phyloP scores from a whole-genome alignment of 306 rosid genomes.

The Hippophae gyantsensis region DNA sequence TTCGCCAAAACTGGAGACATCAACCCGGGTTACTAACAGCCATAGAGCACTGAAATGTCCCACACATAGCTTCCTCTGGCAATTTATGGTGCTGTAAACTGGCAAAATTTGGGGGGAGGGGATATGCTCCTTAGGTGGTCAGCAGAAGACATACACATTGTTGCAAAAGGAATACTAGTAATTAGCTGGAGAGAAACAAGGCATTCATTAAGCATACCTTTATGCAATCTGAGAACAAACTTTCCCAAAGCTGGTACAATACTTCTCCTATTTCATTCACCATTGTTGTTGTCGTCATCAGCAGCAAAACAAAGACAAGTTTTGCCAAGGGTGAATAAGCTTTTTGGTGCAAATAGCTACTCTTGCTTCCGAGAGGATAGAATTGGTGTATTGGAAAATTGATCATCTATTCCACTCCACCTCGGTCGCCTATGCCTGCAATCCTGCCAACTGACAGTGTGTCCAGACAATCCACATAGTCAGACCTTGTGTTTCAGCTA shows the following conservation, averaged over 20 bases:
- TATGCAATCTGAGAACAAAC: slow-evolving; percentile 38
- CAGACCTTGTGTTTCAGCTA: slow-evolving; percentile 35
- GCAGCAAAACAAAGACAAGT: slow-evolving; percentile 9
- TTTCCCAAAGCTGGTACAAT: slow-evolving; percentile 24
- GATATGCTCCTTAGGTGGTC: background rate
- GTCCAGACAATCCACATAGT: slow-evolving; percentile 25
- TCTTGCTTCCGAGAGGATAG: slow-evolving; percentile 53
- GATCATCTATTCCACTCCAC: slow-evolving; percentile 45
- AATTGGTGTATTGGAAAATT: slow-evolving; percentile 15
- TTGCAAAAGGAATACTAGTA: background rate
- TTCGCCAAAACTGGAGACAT: too few species aligned
- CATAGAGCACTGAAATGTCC: background rate
- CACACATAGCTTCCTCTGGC: background rate
- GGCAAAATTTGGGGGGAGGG: background rate
- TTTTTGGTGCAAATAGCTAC: slow-evolving; percentile 48
- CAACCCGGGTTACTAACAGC: too few species aligned
- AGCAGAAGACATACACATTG: background rate
- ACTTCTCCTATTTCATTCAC: slow-evolving; percentile 30
- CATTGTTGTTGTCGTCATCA: slow-evolving; percentile 8
- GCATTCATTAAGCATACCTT: slow-evolving; percentile 36
- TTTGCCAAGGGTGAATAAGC: slow-evolving; percentile 22
- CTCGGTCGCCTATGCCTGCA: slow-evolving; percentile 86
- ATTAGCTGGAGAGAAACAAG: background rate
- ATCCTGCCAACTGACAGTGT: slow-evolving; percentile 50
- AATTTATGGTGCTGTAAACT: too few species aligned